Evolutionary conservation across 257 asterid genomes (phyloP), one percentile per base, ranked within the genome.

Genomic region (Solanum megistacrolobum): DNA sequence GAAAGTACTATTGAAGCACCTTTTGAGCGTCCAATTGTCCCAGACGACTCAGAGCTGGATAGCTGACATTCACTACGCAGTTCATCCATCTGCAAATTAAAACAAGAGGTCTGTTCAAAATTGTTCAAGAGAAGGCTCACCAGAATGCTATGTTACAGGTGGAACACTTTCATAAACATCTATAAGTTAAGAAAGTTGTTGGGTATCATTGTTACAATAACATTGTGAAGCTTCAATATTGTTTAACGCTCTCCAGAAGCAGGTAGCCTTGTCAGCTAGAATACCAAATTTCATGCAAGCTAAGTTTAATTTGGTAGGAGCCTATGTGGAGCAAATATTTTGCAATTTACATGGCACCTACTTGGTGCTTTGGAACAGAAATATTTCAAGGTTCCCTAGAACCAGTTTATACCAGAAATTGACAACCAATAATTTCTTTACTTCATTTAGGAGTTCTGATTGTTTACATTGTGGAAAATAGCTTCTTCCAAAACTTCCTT

Each of bases 1-100:
- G 95, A 93, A 74, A 98, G 94, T 90, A 95, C 89, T 41, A 96
- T 71, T 88, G 98, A 91, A 88, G 98, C 96, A 89, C 99, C 99
- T 92, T 92, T 97, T n/a, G 99, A 93, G 89, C 99, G 98, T 58
- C 99, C 99, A 75, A 97, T 95, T 86, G 98, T 94, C 89, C 99
- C 99, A 5, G 94, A 88, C 41, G 98, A 93, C 91, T 96, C 99
- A 84, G 95, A 86, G 65, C n/a, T 52, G 18, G 96, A 90, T 90
- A 90, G 94, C 92, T 91, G 98, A 90, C 87, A 90, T 92, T 94
- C 99, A 39, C 93, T 94, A 86, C 92, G 95, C 81, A 95, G 94
- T 89, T 96, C 99, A 87, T 95, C 98, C 98, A 97, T 95, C 99
- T 97, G 88, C 87, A 88, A 85, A 84, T 89, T 82, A 38, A 52